Conservation (phyloP, 768 basidiomycete genomes). For the Mrakia frigida region DNA sequence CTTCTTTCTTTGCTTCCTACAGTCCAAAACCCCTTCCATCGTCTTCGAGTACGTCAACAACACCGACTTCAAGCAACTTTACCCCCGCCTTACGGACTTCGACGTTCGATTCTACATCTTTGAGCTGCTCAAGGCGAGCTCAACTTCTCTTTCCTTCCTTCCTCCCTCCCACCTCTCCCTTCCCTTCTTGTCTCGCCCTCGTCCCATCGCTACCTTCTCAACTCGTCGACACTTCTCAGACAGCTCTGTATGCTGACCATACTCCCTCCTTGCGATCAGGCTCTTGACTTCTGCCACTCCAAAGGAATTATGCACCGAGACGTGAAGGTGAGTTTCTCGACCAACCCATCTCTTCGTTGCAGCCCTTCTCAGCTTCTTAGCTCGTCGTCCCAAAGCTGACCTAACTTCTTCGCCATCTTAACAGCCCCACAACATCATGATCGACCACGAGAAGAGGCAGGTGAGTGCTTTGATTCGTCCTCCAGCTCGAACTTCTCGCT, state of each 20-base stretch:
- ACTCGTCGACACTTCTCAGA: too few species aligned
- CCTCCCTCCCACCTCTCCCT: too few species aligned
- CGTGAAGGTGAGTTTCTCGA: constrained; percentile 55
- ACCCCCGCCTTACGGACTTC: constrained; percentile 89
- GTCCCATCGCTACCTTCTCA: neutral
- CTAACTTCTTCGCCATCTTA: neutral
- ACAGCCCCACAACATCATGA: constrained; percentile 94
- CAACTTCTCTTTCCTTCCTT: neutral
- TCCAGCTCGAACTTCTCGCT: neutral
- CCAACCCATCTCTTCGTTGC: neutral
- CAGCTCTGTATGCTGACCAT: too few species aligned
- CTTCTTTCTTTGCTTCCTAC: constrained; percentile 34
- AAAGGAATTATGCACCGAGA: constrained; percentile 99
- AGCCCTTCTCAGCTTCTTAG: neutral
- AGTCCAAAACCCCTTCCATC: constrained; percentile 93
- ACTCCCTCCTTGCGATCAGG: constrained; percentile 39
- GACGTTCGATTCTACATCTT: constrained; percentile 97
- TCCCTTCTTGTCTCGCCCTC: neutral
- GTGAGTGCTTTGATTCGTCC: constrained; percentile 46
- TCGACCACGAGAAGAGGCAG: constrained; percentile 94
- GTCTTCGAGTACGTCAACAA: constrained; percentile 98
- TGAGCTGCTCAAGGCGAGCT: constrained; percentile 70
- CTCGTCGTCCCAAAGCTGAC: neutral
- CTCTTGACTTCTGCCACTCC: constrained; percentile 95
- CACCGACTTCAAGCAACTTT: constrained; percentile 93